These are phyloP conservation scores for Sclerotinia trifoliorum DNA, from an alignment of 2,329 filamentous ascomycete species.

Conservation along the genomic window DNA sequence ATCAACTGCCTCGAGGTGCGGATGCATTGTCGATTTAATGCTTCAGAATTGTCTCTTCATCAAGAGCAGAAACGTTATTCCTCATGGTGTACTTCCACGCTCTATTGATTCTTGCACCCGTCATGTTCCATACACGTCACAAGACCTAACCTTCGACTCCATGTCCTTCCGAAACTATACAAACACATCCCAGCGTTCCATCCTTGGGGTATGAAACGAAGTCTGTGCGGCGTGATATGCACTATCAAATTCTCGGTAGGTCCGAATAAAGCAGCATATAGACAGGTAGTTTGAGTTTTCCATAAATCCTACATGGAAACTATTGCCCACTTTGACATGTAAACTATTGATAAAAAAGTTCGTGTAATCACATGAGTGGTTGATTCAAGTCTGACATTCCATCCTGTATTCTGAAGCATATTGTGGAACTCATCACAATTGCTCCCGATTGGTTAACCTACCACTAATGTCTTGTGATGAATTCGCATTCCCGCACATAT, in stretches of 20 bases:
- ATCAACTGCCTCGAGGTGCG: not conserved
- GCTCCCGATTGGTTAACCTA: slow-evolving; percentile 1
- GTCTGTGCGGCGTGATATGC: not conserved
- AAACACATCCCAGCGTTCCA: not conserved
- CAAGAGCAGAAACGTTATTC: not conserved
- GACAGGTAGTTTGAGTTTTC: not conserved
- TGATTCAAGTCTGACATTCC: slow-evolving; percentile 1
- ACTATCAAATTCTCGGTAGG: not conserved
- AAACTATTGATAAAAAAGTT: not conserved
- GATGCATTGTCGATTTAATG: not conserved
- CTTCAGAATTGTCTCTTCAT: not conserved
- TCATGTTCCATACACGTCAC: not conserved
- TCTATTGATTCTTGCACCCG: slow-evolving; percentile 8
- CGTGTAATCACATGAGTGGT: slow-evolving; percentile 19
- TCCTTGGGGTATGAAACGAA: not conserved
- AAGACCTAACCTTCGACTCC: not conserved
- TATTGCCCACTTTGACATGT: slow-evolving; percentile 11
- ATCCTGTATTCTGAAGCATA: slow-evolving; percentile 4
- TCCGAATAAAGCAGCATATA: not conserved
- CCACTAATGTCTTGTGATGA: slow-evolving; percentile 8
- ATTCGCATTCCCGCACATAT: not conserved
- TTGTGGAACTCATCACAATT: slow-evolving; percentile 10
- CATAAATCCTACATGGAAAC: not conserved
- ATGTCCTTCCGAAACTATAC: not conserved
- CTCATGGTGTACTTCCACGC: not conserved